Evolutionary conservation across 1,284 basidiomycete genomes (phyloP).

Genomic region (Leucoagaricus sp.): DNA sequence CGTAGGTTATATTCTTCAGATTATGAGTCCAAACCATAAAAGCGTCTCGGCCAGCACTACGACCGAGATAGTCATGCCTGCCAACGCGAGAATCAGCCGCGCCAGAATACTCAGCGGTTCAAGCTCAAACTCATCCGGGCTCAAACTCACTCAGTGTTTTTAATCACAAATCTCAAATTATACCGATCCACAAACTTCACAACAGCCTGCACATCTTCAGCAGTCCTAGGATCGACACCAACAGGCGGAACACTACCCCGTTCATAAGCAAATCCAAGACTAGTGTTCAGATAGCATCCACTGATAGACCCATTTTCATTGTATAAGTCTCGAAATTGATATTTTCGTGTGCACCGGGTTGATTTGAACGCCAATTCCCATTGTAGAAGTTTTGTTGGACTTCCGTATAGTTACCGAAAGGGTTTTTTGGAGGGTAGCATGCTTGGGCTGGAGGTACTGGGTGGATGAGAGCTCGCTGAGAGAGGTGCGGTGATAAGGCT

Average conservation of each 20-base stretch:
- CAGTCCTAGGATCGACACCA: constrained; percentile 41
- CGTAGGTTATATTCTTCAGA: constrained; percentile 36
- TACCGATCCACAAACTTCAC: constrained; percentile 40
- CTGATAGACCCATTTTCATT: constrained; percentile 40
- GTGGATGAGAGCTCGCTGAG: constrained; percentile 39
- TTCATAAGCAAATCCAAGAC: constrained; percentile 38
- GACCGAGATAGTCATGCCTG: constrained; percentile 41
- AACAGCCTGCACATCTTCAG: constrained; percentile 37
- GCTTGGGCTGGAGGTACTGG: constrained; percentile 38
- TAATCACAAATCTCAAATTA: constrained; percentile 44
- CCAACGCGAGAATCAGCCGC: no score
- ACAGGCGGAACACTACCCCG: constrained; percentile 46
- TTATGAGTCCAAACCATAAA: constrained; percentile 44
- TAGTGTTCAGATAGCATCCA: constrained; percentile 42
- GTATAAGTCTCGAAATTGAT: constrained; percentile 42
- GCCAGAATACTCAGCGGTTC: not conserved
- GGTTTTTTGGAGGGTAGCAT: constrained; percentile 34
- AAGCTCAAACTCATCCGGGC: no score
- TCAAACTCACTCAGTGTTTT: constrained; percentile 40
- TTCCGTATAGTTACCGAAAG: constrained; percentile 36
- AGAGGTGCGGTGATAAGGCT: constrained; percentile 33
- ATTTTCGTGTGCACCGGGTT: constrained; percentile 40
- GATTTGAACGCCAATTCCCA: constrained; percentile 39
- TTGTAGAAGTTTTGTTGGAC: constrained; percentile 30
- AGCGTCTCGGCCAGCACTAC: constrained; percentile 35